Evolutionary conservation across 129 eudicot species (phyloP).

Genomic region (Artemisia tridentata): DNA sequence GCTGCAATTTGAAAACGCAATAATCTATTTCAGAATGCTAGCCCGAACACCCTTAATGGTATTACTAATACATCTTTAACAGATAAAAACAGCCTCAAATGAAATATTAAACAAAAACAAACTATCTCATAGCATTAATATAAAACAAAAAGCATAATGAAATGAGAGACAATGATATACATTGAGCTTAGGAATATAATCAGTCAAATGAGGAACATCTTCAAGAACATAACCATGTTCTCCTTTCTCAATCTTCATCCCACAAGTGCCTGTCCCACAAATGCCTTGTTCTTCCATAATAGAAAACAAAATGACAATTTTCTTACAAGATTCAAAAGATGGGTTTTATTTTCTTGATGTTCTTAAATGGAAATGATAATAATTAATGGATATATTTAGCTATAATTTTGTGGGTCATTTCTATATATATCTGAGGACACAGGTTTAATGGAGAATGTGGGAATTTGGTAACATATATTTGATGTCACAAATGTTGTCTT

Average conservation of each 20-base stretch:
- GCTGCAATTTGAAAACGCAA: too few relatives aligned
- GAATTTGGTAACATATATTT: conserved; percentile 12
- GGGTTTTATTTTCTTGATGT: conserved; percentile 4
- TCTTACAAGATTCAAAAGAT: conserved; percentile 13
- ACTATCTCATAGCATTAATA: background rate
- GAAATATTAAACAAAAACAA: too few relatives aligned
- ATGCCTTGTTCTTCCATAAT: background rate
- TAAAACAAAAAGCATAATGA: background rate
- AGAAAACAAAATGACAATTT: background rate
- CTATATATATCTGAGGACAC: conserved; percentile 26
- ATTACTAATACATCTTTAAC: too few relatives aligned
- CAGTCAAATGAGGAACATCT: conserved; percentile 88
- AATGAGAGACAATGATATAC: conserved; percentile 36
- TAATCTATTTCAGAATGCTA: too few relatives aligned
- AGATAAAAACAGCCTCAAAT: too few relatives aligned
- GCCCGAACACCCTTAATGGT: too few relatives aligned
- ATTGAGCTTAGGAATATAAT: conserved; percentile 67
- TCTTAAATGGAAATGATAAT: background rate
- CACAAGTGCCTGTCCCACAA: conserved; percentile 23
- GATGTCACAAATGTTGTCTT: conserved; percentile 26
- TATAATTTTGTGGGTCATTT: conserved; percentile 27
- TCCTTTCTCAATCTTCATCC: conserved; percentile 45
- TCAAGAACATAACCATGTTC: conserved; percentile 67
- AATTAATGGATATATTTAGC: conserved; percentile 18
- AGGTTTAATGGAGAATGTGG: conserved; percentile 18